These are phyloP conservation scores for Picochlorum sp. DNA, from an alignment of 139 green algal genomes.

Conservation along the genomic window DNA sequence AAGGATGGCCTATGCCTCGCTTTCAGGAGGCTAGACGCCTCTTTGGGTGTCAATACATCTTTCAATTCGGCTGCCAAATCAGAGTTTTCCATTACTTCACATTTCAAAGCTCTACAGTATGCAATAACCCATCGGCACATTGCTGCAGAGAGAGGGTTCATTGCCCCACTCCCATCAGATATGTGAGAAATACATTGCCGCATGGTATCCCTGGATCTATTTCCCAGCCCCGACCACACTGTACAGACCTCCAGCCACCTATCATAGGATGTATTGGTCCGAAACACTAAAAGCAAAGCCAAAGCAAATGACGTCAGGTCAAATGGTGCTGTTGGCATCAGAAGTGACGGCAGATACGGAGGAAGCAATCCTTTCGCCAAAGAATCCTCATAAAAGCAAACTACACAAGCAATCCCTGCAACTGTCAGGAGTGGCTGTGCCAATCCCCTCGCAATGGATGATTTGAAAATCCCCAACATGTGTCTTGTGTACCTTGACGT, in stretches of 20 bases:
- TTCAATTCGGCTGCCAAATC: constrained; percentile 12
- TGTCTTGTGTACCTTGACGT: constrained; percentile 22
- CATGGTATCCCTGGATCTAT: constrained; percentile 33
- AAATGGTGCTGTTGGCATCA: constrained; percentile 30
- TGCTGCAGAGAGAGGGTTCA: constrained; percentile 8
- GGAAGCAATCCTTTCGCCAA: neutral
- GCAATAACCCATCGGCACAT: constrained; percentile 33
- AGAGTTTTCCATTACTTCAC: constrained; percentile 8
- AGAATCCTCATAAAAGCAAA: constrained; percentile 12
- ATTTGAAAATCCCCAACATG: constrained; percentile 29
- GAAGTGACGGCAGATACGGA: constrained; percentile 7
- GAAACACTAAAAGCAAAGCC: constrained; percentile 44
- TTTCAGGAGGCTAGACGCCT: constrained; percentile 15
- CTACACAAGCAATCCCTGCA: constrained; percentile 13
- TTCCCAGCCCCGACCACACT: constrained; percentile 30
- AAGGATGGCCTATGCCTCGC: constrained; percentile 29
- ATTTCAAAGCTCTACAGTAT: constrained; percentile 21
- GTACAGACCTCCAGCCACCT: constrained; percentile 45
- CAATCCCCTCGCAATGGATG: constrained; percentile 18
- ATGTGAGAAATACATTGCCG: constrained; percentile 29
- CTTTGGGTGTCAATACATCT: constrained; percentile 20
- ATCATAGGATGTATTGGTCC: constrained; percentile 43
- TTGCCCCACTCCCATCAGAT: neutral
- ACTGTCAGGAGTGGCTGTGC: constrained; percentile 16
- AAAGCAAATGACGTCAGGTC: constrained; percentile 37